Evolutionary conservation across 169 alveolate genomes (phyloP).

Genomic region (Cryptosporidium baileyi): DNA sequence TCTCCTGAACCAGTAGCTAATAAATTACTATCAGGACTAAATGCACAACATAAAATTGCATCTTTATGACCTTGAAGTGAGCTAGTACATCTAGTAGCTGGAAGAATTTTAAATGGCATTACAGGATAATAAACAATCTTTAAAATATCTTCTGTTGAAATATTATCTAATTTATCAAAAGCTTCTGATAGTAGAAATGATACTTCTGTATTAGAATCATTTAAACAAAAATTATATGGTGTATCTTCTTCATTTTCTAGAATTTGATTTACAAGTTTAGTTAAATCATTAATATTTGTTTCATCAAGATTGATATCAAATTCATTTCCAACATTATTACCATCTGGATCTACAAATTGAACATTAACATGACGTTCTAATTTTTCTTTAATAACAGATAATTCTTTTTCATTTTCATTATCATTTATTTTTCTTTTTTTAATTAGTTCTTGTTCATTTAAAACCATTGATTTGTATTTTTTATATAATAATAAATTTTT

Average conservation of each 20-base stretch:
- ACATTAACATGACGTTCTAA: slow-evolving; percentile 54
- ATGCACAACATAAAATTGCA: slow-evolving; percentile 86
- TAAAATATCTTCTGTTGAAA: slow-evolving; percentile 80
- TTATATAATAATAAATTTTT: not conserved
- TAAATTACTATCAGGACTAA: slow-evolving; percentile 89
- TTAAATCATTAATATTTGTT: slow-evolving; percentile 21
- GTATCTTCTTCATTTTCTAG: slow-evolving; percentile 63
- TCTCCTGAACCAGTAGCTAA: slow-evolving; percentile 95
- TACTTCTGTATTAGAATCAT: slow-evolving; percentile 38
- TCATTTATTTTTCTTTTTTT: slow-evolving; percentile 13
- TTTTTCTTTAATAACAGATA: not conserved
- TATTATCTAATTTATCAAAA: slow-evolving; percentile 12
- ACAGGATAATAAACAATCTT: slow-evolving; percentile 82
- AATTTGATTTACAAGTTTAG: slow-evolving; percentile 30
- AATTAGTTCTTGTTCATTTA: not conserved
- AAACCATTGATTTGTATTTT: not conserved
- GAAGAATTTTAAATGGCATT: slow-evolving; percentile 84
- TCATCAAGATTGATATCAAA: slow-evolving; percentile 40
- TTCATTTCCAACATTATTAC: slow-evolving; percentile 55
- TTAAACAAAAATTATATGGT: slow-evolving; percentile 57
- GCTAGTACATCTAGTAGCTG: slow-evolving; percentile 88
- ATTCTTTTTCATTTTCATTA: not conserved
- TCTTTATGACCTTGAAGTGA: slow-evolving; percentile 91
- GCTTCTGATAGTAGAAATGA: slow-evolving; percentile 18
- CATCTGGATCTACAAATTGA: slow-evolving; percentile 70